Evolutionary conservation across 208 protist genomes (phyloP).

Genomic region (Wallacemonas sp.): DNA sequence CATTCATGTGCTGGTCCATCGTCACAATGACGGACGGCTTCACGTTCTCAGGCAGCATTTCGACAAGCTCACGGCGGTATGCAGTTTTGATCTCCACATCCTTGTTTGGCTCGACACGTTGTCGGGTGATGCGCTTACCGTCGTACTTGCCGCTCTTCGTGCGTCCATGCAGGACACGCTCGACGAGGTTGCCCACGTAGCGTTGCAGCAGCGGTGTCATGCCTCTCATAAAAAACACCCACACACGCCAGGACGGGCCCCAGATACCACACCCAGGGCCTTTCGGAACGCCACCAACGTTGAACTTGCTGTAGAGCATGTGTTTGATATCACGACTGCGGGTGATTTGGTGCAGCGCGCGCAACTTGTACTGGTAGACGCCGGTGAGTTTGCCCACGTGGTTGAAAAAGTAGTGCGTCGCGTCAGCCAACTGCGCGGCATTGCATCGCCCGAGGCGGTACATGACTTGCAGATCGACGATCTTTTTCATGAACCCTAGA

Average conservation of each 20-base stretch:
- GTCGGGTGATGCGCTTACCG: slow-evolving; percentile 99
- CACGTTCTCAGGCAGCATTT: slow-evolving; percentile 99
- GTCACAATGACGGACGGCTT: slow-evolving; percentile 95
- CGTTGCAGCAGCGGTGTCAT: slow-evolving; percentile 99
- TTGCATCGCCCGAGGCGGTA: slow-evolving; percentile 99
- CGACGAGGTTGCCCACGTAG: slow-evolving; percentile 99
- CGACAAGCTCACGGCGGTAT: slow-evolving; percentile 99
- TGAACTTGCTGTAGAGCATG: slow-evolving; percentile 99
- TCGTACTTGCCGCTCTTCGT: slow-evolving; percentile 93
- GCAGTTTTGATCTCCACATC: slow-evolving; percentile 99
- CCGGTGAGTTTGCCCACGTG: slow-evolving; percentile 99
- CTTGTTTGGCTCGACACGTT: slow-evolving; percentile 99
- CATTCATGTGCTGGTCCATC: slow-evolving; percentile 99
- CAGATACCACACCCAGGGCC: slow-evolving; percentile 99
- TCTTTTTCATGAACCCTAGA: slow-evolving; percentile 98
- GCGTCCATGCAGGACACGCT: slow-evolving; percentile 99
- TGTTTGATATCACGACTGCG: slow-evolving; percentile 99
- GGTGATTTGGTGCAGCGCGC: slow-evolving; percentile 99
- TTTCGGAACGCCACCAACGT: slow-evolving; percentile 98
- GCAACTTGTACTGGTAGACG: slow-evolving; percentile 99
- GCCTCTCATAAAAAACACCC: slow-evolving; percentile 99
- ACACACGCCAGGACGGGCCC: slow-evolving; percentile 99
- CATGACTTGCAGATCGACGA: slow-evolving; percentile 99
- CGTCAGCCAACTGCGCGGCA: slow-evolving; percentile 99
- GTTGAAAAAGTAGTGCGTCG: slow-evolving; percentile 99